Conservation (phyloP, 495 filamentous ascomycete species). For the Wilcoxina mikolae region DNA sequence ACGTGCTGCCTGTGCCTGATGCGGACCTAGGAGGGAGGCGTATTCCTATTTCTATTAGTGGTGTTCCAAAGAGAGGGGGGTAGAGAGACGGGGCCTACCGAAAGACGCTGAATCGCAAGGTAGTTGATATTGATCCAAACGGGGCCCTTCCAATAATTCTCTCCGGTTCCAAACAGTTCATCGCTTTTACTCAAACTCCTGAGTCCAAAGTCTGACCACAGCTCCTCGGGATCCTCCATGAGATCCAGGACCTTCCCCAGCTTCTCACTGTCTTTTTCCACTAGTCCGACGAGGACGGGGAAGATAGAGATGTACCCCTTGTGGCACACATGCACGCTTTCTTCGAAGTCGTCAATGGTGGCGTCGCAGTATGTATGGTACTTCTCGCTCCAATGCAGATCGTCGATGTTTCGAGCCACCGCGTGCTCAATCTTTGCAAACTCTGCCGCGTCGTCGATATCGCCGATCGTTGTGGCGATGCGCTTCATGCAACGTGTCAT, state of each 20-base stretch:
- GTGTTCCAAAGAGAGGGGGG: constrained; percentile 18
- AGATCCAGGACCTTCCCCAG: constrained; percentile 61
- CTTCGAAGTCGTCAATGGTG: constrained; percentile 89
- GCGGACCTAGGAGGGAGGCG: constrained; percentile 46
- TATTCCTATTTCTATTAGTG: constrained; percentile 15
- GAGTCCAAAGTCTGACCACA: constrained; percentile 76
- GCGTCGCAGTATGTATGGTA: constrained; percentile 82
- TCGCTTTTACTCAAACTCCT: constrained; percentile 76
- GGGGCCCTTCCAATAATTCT: constrained; percentile 96
- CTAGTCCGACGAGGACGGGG: constrained; percentile 72
- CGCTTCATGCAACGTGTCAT: constrained; percentile 70
- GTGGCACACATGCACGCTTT: constrained; percentile 79
- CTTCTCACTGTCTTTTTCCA: constrained; percentile 54
- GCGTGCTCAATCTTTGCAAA: constrained; percentile 59
- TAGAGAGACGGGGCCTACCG: constrained; percentile 42
- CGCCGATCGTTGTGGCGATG: constrained; percentile 55
- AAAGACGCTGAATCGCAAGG: constrained; percentile 63
- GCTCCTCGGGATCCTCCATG: constrained; percentile 62
- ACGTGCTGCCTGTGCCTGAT: constrained; percentile 51
- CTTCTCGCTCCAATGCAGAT: constrained; percentile 76
- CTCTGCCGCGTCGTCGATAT: constrained; percentile 57
- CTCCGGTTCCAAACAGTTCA: constrained; percentile 67
- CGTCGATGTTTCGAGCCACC: constrained; percentile 77
- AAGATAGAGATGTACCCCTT: constrained; percentile 92
- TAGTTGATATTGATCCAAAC: constrained; percentile 99